phyloP scores from a whole-genome alignment of 768 basidiomycete genomes.

The Collybia nuda region DNA sequence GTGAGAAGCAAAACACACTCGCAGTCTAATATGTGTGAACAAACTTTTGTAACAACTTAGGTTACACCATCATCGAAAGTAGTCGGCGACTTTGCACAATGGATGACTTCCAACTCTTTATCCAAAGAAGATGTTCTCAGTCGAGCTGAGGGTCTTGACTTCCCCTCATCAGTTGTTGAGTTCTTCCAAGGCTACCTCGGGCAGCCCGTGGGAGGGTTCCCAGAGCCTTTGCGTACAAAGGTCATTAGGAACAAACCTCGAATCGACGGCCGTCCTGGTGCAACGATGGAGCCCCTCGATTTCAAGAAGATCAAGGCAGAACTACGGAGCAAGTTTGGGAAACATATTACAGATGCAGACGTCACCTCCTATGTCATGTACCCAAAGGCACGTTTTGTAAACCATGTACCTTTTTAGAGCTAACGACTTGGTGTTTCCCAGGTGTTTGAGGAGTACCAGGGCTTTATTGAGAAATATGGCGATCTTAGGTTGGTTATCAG shows the following conservation, averaged over 20 bases:
- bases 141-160: constrained; percentile 88
- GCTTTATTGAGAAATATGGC: constrained; percentile 94
- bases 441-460: constrained; percentile 97
- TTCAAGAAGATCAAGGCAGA: constrained; percentile 97
- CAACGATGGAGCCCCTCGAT: constrained; percentile 83
- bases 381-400: constrained; percentile 68
- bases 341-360: constrained; percentile 90
- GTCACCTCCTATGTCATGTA: constrained; percentile 98
- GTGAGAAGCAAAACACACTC: constrained; percentile 22
- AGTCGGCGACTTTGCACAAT: constrained; percentile 98
- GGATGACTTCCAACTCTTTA: constrained; percentile 95
- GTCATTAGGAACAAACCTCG: constrained; percentile 93
- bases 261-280: constrained; percentile 92
- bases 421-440: constrained; percentile 22
- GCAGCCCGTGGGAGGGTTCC: constrained; percentile 98
- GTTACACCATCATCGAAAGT: constrained; percentile 99
- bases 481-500: constrained; percentile 72
- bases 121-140: constrained; percentile 84
- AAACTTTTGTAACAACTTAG: constrained; percentile 25
- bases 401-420: neutral
- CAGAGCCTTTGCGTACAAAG: constrained; percentile 88
- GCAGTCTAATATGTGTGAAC: neutral
- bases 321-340: constrained; percentile 90
- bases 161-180: constrained; percentile 95
- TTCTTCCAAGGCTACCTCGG: constrained; percentile 99